Evolutionary conservation across 129 eudicot species (phyloP), one percentile per base, ranked within the genome.

Genomic region (Deinandra increscens): DNA sequence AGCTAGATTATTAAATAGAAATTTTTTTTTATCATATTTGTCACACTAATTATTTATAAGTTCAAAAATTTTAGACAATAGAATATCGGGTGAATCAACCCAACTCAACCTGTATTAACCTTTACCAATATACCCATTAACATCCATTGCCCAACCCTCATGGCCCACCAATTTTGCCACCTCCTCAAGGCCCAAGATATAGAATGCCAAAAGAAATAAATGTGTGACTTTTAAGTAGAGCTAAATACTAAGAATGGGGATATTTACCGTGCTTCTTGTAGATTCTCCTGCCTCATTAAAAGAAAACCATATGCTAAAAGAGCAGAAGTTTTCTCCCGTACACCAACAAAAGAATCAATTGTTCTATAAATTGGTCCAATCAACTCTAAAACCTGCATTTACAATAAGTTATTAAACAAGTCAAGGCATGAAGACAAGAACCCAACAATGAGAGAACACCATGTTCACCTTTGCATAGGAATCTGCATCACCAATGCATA

Each of bases 401-500:
- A 71, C 19, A 67, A 51, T 2, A 68, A 14, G 19, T 3, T 17
- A 6, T 0, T 31, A 49, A 31, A 79, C 56, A 59, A 39, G n/a
- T 51, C 5, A 15, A 9, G 53, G 26, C 19, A 22, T 63, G 6
- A 48, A 14, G 34, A 76, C 60, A 42, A 64, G 20, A 38, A 60
- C 33, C 26, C 23, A 7, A 31, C 19, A 60, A 59, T 37, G 48
- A 69, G 31, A 61, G 38, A 55, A 56, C 46, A 71, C 48, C 9
- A 68, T 42, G 37, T 73, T 69, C 73, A 88, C 98, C 92, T 85
- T 85, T 33, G 96, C 82, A 39, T 92, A 86, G 44, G 98, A 93
- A 78, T 89, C 98, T 60, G 96, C 84, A 85, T 88, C 98, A 70
- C 96, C 96, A 60, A 86, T 75, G 84, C 97, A 86, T 68, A 93